A percentile compares a stretch with the other conserved stretches of the same genome.
Conservation (phyloP, 495 filamentous ascomycete genomes). For the Acidiella bohemica region DNA sequence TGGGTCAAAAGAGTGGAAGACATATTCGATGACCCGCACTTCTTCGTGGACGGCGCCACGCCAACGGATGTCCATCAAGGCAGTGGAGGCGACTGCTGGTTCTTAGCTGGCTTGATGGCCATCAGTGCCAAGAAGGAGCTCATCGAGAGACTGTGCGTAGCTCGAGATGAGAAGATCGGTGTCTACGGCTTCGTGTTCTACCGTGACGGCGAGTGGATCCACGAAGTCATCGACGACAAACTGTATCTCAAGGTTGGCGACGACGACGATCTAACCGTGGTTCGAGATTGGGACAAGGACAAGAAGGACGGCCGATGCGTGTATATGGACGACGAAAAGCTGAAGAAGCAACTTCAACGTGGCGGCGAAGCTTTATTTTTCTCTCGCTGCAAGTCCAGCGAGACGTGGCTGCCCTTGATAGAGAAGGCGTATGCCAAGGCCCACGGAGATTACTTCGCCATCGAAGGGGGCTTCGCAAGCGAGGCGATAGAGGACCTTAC, state of each 20-base stretch:
- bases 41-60: slow-evolving; percentile 70
- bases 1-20: slow-evolving; percentile 40
- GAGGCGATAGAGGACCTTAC: slow-evolving; percentile 91
- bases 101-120: slow-evolving; percentile 75
- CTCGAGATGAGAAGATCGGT: slow-evolving; percentile 61
- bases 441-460: slow-evolving; percentile 75
- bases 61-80: slow-evolving; percentile 74
- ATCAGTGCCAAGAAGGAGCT: slow-evolving; percentile 67
- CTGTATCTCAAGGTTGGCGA: slow-evolving; percentile 71
- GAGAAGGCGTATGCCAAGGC: slow-evolving; percentile 97
- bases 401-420: slow-evolving; percentile 87
- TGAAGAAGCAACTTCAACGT: slow-evolving; percentile 59
- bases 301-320: slow-evolving; percentile 10
- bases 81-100: slow-evolving; percentile 79
- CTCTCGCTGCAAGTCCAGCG: slow-evolving; percentile 76
- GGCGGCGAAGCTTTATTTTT: slow-evolving; percentile 71
- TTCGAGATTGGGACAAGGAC: slow-evolving; percentile 12
- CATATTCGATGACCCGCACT: slow-evolving; percentile 76
- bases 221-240: slow-evolving; percentile 77
- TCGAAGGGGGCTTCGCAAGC: slow-evolving; percentile 69
- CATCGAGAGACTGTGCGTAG: slow-evolving; percentile 75
- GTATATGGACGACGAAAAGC: slow-evolving; percentile 54
- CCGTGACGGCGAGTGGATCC: slow-evolving; percentile 86
- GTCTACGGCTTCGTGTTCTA: slow-evolving; percentile 94
- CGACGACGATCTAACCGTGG: slow-evolving; percentile 49